Evolutionary conservation across 805 yeast species (phyloP), one percentile per base, ranked within the genome.

Genomic region (Lipomyces yamadae): DNA sequence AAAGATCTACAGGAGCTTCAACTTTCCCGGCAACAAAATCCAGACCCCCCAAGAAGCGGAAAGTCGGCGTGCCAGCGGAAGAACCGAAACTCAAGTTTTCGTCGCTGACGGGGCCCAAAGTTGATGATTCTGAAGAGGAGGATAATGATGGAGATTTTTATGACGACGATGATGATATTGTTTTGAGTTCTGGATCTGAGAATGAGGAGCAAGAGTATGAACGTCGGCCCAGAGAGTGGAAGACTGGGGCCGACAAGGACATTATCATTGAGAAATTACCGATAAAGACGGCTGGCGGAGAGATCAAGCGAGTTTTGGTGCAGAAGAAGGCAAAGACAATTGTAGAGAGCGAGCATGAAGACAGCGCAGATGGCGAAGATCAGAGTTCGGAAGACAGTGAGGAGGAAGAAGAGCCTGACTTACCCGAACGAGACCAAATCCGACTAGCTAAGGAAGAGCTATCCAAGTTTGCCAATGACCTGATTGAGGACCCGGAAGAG

Each of bases 401-500:
- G 35, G 76, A 72, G 30, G 76, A 74, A 18, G 80, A 77, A 24
- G 86, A 86, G 67, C 81, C 85, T 0, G 82, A 80, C 5, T 73
- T 83, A 13, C 73, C 84, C 0, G 85, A 86, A 0, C 79, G 77
- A 64, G 89, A 89, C 75, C 82, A 81, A 63, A 80, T 91, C 33
- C 72, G 82, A 5, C 83, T 85, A 65, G 80, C 90, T 54, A 90
- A 92, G 74, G 98, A 92, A 78, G 91, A 90, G 63, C 85, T 95
- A 54, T 97, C 98, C 0, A 86, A 84, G 24, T 77, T 88, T 59
- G 97, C 96, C 0, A 90, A 91, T 52, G 84, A 84, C 54, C 78
- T 94, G 45, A 86, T 86, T 73, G 96, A 92, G 75, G 91, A 91
- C 66, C 97, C 98, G 5, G 98, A 95, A 76, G 97, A 91, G 74